Evolutionary conservation across 257 asterid species (phyloP).

Genomic region (Apocynum venetum): DNA sequence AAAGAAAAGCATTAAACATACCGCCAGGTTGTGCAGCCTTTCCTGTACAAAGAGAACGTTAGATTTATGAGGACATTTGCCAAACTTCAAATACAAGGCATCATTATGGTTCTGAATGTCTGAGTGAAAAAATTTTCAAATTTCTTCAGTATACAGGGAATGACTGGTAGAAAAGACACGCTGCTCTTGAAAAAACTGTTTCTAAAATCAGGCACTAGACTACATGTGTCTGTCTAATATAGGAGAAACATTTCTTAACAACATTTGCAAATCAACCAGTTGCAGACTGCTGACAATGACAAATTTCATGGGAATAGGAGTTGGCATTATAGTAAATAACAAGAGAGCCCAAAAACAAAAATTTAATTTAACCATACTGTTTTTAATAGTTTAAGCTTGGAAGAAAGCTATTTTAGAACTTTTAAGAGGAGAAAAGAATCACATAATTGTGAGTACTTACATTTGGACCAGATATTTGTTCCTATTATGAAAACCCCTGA

Average conservation of each 20-base stretch:
- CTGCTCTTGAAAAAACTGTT: background rate
- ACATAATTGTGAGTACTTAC: background rate
- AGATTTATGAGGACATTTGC: background rate
- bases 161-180: background rate
- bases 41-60: constrained; percentile 58
- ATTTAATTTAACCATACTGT: background rate
- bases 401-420: background rate
- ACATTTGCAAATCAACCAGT: background rate
- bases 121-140: background rate
- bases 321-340: background rate
- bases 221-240: background rate
- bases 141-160: constrained; percentile 2
- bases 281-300: background rate
- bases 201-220: background rate
- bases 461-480: background rate
- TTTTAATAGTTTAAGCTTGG: background rate
- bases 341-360: background rate
- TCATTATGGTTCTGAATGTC: background rate
- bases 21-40: constrained; percentile 89
- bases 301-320: background rate
- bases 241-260: background rate
- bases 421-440: background rate
- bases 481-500: background rate
- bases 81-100: background rate
- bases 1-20: constrained; percentile 31